phyloP scores from a whole-genome alignment of 768 basidiomycete genomes.

The Russula dissimulans region DNA sequence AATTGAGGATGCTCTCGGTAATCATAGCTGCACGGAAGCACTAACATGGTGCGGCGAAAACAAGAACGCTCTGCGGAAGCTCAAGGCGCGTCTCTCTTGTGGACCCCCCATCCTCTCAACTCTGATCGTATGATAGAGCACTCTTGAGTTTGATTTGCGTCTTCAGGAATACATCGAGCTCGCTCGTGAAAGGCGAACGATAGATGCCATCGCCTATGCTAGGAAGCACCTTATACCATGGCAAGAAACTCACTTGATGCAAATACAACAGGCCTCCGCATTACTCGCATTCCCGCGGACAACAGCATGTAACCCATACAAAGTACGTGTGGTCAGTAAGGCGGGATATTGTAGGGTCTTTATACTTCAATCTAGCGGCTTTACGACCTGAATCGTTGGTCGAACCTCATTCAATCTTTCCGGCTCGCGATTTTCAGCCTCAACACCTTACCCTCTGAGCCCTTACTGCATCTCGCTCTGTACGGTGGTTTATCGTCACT shows the following conservation, averaged over 20 bases:
- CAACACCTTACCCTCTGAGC: slow-evolving; percentile 80
- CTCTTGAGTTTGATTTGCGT: slow-evolving; percentile 91
- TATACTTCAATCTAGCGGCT: slow-evolving; percentile 45
- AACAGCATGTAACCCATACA: slow-evolving; percentile 71
- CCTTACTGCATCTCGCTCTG: slow-evolving; percentile 77
- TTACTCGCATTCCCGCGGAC: slow-evolving; percentile 66
- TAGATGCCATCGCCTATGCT: slow-evolving; percentile 77
- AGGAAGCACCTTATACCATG: slow-evolving; percentile 73
- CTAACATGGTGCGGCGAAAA: slow-evolving; percentile 96
- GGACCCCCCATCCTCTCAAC: slow-evolving; percentile 1
- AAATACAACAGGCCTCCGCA: slow-evolving; percentile 69
- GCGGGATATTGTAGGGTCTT: not conserved
- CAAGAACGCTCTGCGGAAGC: slow-evolving; percentile 82
- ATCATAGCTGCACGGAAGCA: slow-evolving; percentile 79
- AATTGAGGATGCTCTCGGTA: slow-evolving; percentile 72
- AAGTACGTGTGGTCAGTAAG: slow-evolving; percentile 21
- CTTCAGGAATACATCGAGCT: slow-evolving; percentile 96
- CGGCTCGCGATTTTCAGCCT: slow-evolving; percentile 79
- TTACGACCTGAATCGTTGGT: slow-evolving; percentile 78
- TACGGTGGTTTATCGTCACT: slow-evolving; percentile 89
- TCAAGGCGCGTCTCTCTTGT: slow-evolving; percentile 46
- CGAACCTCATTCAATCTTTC: slow-evolving; percentile 63
- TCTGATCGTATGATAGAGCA: slow-evolving; percentile 48
- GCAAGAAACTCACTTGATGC: slow-evolving; percentile 70
- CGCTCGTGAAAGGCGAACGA: slow-evolving; percentile 49